Evolutionary conservation across 2,329 filamentous ascomycete genomes (phyloP).

Genomic region (Trichoderma asperellum): DNA sequence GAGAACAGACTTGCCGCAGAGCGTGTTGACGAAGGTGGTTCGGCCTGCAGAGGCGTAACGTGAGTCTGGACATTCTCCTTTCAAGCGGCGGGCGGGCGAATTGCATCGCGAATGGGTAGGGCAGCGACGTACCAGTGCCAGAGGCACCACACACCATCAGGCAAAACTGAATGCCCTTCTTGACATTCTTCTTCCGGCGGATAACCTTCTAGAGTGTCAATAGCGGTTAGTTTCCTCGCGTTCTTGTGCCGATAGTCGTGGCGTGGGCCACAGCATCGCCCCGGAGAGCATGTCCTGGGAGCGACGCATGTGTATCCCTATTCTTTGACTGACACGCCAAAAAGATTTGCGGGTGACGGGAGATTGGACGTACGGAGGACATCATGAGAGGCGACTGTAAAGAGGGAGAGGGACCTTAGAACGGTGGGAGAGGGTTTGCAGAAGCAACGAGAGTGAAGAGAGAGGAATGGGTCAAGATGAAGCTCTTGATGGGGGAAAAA

Average conservation of each 20-base stretch:
- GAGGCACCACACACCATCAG: constrained; percentile 99
- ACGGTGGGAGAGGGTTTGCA: constrained; percentile 21
- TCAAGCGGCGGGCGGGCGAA: not conserved
- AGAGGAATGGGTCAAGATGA: constrained; percentile 23
- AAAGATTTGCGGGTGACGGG: not conserved
- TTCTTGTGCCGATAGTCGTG: not conserved
- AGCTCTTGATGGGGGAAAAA: constrained; percentile 27
- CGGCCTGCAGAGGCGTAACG: constrained; percentile 62
- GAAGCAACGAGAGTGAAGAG: constrained; percentile 26
- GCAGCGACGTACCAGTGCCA: constrained; percentile 77
- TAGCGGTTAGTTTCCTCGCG: not conserved
- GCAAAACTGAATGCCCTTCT: constrained; percentile 99
- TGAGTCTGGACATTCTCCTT: constrained; percentile 32
- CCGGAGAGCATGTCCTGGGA: not conserved
- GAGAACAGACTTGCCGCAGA: constrained; percentile 93
- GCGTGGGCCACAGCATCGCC: not conserved
- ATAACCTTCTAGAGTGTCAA: constrained; percentile 76
- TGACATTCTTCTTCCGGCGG: constrained; percentile 99
- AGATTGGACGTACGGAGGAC: constrained; percentile 32
- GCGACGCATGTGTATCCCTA: not conserved
- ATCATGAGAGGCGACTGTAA: constrained; percentile 32
- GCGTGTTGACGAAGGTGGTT: constrained; percentile 99
- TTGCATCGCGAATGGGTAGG: constrained; percentile 25
- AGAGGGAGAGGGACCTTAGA: not conserved
- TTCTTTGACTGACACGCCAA: constrained; percentile 7